Base-by-base conservation (phyloP, 345 rosid species). In the Excoecaria agallocha region DNA sequence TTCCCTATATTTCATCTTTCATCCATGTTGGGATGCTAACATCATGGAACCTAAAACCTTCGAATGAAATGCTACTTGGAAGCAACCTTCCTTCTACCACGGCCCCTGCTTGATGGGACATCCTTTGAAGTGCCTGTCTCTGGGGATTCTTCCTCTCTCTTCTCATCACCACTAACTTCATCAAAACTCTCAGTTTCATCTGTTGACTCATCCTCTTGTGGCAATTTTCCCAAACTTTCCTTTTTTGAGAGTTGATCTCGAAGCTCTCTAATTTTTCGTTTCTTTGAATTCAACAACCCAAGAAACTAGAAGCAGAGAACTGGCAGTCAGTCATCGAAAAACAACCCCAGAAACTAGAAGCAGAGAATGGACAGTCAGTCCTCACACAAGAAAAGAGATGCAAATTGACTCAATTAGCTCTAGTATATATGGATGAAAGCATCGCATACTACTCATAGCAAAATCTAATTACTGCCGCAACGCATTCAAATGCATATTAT, bases 191-290 rank as follows among this genome's bases (percentile, higher is more conserved):
- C 91, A 7, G 89, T 83, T 88, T 86, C 81, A 51, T 86, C 98
- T 12, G 87, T 80, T 2, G 87, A 82, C 35, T 84, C 90, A 78
- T 87, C 92, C 77, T 85, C 87, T 30, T 75, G 73, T 30, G 76
- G 73, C 51, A 59, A 68, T 74, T 84, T 79, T 76, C 83, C 79
- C 43, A 80, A 57, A 68, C 77, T 25, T 80, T 79, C 86, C 71
- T 72, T 79, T 78, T 86, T 85, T 24, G 84, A 78, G 17, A 87
- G 84, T 83, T 86, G 86, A 61, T 89, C 91, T 63, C 90, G 89
- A 69, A 89, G 89, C 69, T 86, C 93, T 78, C 98, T 86, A 43
- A 94, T 91, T 80, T 94, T 94, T 70, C 80, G 80, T 79, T 94
- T 94, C 88, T 92, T 94, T 48, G 97, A 76, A 76, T 94, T 94